Conservation (phyloP, 2,329 filamentous ascomycete genomes). For the Cryoendolithus antarcticus region DNA sequence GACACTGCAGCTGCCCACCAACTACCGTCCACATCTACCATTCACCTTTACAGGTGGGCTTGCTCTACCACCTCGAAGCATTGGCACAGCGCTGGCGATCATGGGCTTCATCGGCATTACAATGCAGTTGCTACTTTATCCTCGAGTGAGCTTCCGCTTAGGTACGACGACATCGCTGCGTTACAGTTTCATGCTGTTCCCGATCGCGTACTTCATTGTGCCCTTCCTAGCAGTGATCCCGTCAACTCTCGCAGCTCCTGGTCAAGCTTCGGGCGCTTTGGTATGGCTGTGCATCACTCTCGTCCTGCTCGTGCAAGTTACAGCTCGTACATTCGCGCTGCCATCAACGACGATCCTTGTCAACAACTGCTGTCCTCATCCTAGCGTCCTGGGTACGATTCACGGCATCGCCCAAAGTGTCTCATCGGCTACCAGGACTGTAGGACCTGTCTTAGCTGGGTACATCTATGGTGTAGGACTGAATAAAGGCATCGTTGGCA, state of each 20-base stretch:
- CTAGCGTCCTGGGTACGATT: slow-evolving; percentile 43
- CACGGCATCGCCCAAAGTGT: slow-evolving; percentile 48
- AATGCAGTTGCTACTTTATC: slow-evolving; percentile 36
- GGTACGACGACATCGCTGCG: slow-evolving; percentile 31
- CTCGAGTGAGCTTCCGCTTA: slow-evolving; percentile 27
- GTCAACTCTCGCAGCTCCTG: slow-evolving; percentile 26
- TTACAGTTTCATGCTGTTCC: slow-evolving; percentile 31
- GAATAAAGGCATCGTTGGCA: slow-evolving; percentile 39
- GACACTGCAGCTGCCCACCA: slow-evolving; percentile 27
- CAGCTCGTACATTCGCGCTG: slow-evolving; percentile 39
- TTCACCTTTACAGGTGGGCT: slow-evolving; percentile 38
- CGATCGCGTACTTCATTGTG: slow-evolving; percentile 30
- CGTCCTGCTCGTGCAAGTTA: slow-evolving; percentile 32
- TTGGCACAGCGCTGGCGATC: slow-evolving; percentile 36
- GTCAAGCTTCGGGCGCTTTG: slow-evolving; percentile 26
- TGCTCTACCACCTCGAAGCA: slow-evolving; percentile 33
- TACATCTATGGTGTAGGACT: slow-evolving; percentile 42
- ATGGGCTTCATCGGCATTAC: slow-evolving; percentile 36
- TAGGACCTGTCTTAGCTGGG: slow-evolving; percentile 42
- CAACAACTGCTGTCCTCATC: slow-evolving; percentile 48
- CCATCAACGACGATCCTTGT: slow-evolving; percentile 47
- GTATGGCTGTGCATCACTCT: slow-evolving; percentile 32
- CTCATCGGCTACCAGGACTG: slow-evolving; percentile 39
- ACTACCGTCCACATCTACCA: slow-evolving; percentile 26
- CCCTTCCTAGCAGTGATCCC: slow-evolving; percentile 33